phyloP scores from a whole-genome alignment of 768 basidiomycete genomes.

The Suillus weaverae region DNA sequence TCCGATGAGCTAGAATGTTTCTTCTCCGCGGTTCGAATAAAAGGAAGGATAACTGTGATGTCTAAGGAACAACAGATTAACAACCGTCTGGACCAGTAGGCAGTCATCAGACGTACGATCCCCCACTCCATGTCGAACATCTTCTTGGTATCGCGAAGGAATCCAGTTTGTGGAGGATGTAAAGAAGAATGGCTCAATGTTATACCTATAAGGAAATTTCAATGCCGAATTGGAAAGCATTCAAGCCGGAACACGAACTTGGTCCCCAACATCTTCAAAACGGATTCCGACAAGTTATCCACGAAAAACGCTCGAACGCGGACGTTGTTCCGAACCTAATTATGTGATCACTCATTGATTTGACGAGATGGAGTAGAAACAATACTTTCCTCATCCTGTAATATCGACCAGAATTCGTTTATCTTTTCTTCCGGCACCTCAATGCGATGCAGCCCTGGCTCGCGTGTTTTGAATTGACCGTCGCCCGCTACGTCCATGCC shows the following conservation, averaged over 20 bases:
- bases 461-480: constrained; percentile 16
- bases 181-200: constrained; percentile 39
- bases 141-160: constrained; percentile 57
- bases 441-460: too few relatives aligned
- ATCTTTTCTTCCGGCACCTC: neutral
- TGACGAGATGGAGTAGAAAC: neutral
- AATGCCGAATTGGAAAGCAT: neutral
- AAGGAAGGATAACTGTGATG: constrained; percentile 31
- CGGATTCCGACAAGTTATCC: constrained; percentile 10
- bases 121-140: constrained; percentile 12
- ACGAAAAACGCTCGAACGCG: constrained; percentile 12
- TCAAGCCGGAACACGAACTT: constrained; percentile 19
- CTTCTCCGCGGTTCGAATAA: constrained; percentile 37
- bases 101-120: neutral
- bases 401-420: constrained; percentile 25
- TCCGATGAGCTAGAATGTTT: neutral
- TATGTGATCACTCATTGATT: constrained; percentile 1
- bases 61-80: constrained; percentile 26
- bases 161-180: constrained; percentile 52
- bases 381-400: constrained; percentile 26
- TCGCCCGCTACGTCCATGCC: neutral
- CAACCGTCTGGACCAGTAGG: neutral
- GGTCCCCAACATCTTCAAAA: constrained; percentile 37
- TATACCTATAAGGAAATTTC: constrained; percentile 25
- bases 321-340: constrained; percentile 34